Evolutionary conservation across 2,329 filamentous ascomycete genomes (phyloP).

Genomic region (Sphaceloma murrayae): DNA sequence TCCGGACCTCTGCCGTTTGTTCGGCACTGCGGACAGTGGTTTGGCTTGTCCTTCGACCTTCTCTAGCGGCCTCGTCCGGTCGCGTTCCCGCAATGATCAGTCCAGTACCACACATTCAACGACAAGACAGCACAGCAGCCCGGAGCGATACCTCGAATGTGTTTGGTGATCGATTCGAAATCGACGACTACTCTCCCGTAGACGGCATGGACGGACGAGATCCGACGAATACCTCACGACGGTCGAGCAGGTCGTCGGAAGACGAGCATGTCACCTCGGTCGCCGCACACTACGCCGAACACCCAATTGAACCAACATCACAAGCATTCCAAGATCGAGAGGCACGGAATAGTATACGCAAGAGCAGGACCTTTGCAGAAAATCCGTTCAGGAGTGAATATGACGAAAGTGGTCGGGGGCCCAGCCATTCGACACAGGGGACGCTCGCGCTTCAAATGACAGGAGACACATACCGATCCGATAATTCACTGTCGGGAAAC

Average conservation of each 20-base stretch:
- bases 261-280: conserved; percentile 26
- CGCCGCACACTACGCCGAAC: conserved; percentile 26
- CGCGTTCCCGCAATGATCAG: conserved; percentile 30
- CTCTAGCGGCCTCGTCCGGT: conserved; percentile 12
- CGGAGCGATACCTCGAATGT: conserved; percentile 33
- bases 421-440: conserved; percentile 20
- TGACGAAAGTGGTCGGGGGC: conserved; percentile 23
- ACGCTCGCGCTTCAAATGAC: conserved; percentile 10
- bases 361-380: conserved; percentile 22
- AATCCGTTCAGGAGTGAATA: conserved; percentile 31
- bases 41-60: conserved; percentile 11
- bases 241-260: conserved; percentile 16
- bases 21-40: conserved; percentile 8
- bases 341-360: conserved; percentile 27
- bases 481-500: conserved; percentile 14
- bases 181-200: conserved; percentile 34
- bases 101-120: conserved; percentile 25
- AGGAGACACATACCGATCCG: conserved; percentile 11
- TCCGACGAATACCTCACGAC: conserved; percentile 21
- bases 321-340: conserved; percentile 1
- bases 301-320: conserved; percentile 19
- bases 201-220: conserved; percentile 23
- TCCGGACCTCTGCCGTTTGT: conserved; percentile 10
- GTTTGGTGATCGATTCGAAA: conserved; percentile 41
- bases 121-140: conserved; percentile 25